Base-by-base conservation (phyloP, 495 filamentous ascomycete genomes). In the Annulohypoxylon moriforme region DNA sequence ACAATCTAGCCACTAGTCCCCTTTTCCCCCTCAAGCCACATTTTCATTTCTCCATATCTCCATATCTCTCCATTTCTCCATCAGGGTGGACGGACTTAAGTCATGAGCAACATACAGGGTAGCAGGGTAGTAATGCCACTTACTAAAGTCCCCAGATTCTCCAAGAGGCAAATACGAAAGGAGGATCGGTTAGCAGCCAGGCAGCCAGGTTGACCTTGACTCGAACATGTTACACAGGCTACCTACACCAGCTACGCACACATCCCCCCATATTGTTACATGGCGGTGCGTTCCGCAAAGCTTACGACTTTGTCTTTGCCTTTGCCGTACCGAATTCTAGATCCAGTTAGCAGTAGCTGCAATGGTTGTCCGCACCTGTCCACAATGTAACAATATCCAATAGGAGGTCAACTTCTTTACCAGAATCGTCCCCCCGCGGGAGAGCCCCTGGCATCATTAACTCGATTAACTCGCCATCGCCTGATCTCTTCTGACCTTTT, bases 211-310 rank as follows among this genome's bases (percentile, higher is more conserved):
- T 3, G 25, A 49, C 53, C 57, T 36, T 20, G 46, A 24, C 38
- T 42, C 49, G 34, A 57, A 56, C 69, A 72, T 67, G 68, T 62
- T 67, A 63, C 34, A 38, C 49, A 71, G 40, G 42, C 20, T n/a
- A n/a, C n/a, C n/a, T n/a, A 47, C 16, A 47, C 14, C 16, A 44
- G 40, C 14, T 60, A 36, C 33, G 33, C 33, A 36, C 33, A 36
- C 13, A 11, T 71, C 62, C n/a, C n/a, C n/a, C n/a, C n/a, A 63
- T 58, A 72, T 67, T 14, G 53, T 60, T 67, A 56, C 52, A 68
- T 72, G 53, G 46, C 52, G 59, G 69, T 64, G 52, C 59, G 63
- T 72, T 50, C 64, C 69, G 64, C 69, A 18, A 29, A 31, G 59
- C 59, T 64, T 68, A 47, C 58, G 20, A 36, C n/a, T 25, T 44